phyloP scores from a whole-genome alignment of 345 rosid species.

The Orychophragmus violaceus region DNA sequence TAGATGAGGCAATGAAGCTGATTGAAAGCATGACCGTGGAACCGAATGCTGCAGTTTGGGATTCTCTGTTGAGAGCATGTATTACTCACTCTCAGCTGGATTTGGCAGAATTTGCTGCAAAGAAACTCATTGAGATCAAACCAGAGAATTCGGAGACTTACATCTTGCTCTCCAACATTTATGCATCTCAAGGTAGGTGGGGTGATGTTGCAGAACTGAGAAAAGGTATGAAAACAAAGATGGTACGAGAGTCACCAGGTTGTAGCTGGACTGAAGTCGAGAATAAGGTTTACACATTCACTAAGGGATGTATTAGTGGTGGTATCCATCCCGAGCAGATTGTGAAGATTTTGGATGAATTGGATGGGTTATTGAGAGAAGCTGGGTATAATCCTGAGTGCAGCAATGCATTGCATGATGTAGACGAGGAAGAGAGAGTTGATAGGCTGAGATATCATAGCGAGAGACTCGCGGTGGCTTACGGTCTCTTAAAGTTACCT shows the following conservation, averaged over 20 bases:
- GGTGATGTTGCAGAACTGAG: neutral
- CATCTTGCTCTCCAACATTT: neutral
- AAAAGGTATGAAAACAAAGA: neutral
- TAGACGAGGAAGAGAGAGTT: neutral
- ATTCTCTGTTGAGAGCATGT: slow-evolving; percentile 70
- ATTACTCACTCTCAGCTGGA: slow-evolving; percentile 53
- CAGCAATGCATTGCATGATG: too few species aligned
- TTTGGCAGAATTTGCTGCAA: slow-evolving; percentile 67
- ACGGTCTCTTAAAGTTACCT: neutral
- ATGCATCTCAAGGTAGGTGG: neutral
- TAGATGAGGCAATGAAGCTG: slow-evolving; percentile 61
- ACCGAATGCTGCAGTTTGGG: slow-evolving; percentile 71
- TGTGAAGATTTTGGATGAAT: too few species aligned
- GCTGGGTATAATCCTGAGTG: too few species aligned
- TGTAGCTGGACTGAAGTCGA: neutral
- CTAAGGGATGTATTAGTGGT: too few species aligned
- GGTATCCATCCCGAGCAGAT: too few species aligned
- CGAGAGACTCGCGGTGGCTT: neutral
- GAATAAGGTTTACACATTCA: too few species aligned
- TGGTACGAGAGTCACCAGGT: neutral
- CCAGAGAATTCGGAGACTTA: slow-evolving; percentile 26
- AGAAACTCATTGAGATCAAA: slow-evolving; percentile 51
- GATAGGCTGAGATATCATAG: neutral
- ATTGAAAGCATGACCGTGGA: slow-evolving; percentile 58
- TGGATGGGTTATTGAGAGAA: too few species aligned